These are phyloP conservation scores for Naematelia aurantialba DNA, from an alignment of 768 basidiomycete species.

Conservation along the genomic window DNA sequence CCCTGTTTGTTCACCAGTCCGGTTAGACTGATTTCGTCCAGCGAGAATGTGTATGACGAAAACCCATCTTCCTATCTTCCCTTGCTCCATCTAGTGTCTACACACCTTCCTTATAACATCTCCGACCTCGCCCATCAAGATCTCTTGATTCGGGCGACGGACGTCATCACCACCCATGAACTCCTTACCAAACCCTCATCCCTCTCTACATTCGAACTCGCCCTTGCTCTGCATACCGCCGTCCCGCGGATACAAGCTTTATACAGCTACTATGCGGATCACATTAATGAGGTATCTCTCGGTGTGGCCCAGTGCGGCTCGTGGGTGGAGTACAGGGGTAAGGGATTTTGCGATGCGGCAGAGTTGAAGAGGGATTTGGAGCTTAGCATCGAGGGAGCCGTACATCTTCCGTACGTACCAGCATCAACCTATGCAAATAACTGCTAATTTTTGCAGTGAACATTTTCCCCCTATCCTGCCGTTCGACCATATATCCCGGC, in stretches of 20 bases:
- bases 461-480: conserved; percentile 40
- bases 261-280: conserved; percentile 63
- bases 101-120: conserved; percentile 36
- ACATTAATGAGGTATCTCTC: conserved; percentile 19
- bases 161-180: conserved; percentile 44
- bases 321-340: conserved; percentile 49
- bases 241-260: conserved; percentile 80
- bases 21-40: conserved; percentile 45
- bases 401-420: conserved; percentile 19
- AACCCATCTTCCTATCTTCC: conserved; percentile 71
- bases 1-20: background rate
- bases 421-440: background rate
- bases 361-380: conserved; percentile 44
- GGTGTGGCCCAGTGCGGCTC: conserved; percentile 38
- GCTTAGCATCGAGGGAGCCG: conserved; percentile 34
- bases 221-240: conserved; percentile 71
- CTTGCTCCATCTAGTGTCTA: conserved; percentile 63
- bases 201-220: conserved; percentile 63
- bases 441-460: conserved; percentile 22
- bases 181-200: conserved; percentile 57
- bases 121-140: conserved; percentile 49
- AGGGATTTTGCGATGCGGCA: conserved; percentile 40
- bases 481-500: conserved; percentile 49
- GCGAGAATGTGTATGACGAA: conserved; percentile 76
- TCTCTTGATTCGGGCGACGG: conserved; percentile 37